These are phyloP conservation scores for Bacterosira constricta DNA, from an alignment of 108 stramenopile genomes.

Conservation along the genomic window DNA sequence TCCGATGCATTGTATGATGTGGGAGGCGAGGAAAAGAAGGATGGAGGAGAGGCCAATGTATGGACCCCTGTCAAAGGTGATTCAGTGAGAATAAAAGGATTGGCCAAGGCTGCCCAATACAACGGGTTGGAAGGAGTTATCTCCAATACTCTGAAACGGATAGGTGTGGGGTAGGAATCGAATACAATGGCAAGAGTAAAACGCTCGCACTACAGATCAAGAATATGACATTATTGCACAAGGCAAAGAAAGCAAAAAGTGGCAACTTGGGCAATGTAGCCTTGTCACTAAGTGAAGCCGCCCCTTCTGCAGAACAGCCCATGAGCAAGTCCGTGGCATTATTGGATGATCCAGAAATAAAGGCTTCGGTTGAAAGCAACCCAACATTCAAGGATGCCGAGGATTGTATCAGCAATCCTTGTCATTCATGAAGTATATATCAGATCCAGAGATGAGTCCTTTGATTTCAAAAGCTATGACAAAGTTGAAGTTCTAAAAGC, in stretches of 20 bases:
- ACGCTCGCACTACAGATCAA: constrained; percentile 37
- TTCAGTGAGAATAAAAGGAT: constrained; percentile 14
- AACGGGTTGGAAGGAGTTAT: constrained; percentile 42
- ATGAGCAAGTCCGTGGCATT: constrained; percentile 37
- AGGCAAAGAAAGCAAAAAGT: constrained; percentile 36
- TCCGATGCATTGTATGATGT: constrained; percentile 35
- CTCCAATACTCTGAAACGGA: constrained; percentile 32
- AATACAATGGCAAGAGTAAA: constrained; percentile 39
- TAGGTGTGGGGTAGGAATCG: constrained; percentile 37
- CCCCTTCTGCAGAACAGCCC: not conserved
- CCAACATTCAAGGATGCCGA: constrained; percentile 48
- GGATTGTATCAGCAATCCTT: constrained; percentile 45
- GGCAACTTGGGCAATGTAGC: not conserved
- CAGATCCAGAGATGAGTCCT: constrained; percentile 53
- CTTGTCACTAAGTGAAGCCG: too few relatives aligned
- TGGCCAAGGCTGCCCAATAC: constrained; percentile 44
- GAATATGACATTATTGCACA: constrained; percentile 31
- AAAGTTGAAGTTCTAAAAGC: constrained; percentile 44
- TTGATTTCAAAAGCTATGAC: constrained; percentile 53
- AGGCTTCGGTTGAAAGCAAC: constrained; percentile 33
- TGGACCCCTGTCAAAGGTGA: constrained; percentile 45
- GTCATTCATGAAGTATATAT: constrained; percentile 45
- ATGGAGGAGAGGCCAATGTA: not conserved
- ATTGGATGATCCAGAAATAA: constrained; percentile 47
- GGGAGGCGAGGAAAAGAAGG: not conserved